These are phyloP conservation scores for Saccharomycopsis olivae DNA, from an alignment of 805 yeast genomes.

Conservation along the genomic window DNA sequence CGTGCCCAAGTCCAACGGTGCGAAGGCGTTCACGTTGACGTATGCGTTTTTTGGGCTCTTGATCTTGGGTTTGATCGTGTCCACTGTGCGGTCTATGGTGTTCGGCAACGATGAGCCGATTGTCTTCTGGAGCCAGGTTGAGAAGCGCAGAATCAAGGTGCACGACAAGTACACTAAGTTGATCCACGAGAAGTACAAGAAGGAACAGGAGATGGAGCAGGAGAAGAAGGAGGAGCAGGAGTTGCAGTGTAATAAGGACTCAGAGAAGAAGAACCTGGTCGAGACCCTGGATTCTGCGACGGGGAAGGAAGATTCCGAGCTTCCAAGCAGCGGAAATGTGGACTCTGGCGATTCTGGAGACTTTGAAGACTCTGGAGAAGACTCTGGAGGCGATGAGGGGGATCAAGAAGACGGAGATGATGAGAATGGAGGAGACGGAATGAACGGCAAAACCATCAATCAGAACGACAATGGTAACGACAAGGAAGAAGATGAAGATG, in stretches of 20 bases:
- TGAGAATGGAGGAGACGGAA: neutral
- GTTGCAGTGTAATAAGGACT: no score
- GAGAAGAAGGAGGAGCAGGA: neutral
- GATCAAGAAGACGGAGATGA: slow-evolving; percentile 2
- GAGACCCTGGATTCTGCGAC: no score
- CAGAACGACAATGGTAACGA: neutral
- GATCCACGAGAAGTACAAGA: slow-evolving; percentile 4
- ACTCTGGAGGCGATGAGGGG: slow-evolving; percentile 1
- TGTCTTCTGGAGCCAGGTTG: slow-evolving; percentile 55
- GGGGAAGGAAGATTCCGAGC: neutral
- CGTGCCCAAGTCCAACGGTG: slow-evolving; percentile 40
- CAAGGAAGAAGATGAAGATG: neutral
- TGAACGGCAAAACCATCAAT: neutral
- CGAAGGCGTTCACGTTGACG: slow-evolving; percentile 47
- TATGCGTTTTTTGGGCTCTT: slow-evolving; percentile 65
- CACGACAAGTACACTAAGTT: slow-evolving; percentile 20
- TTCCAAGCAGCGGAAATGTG: neutral
- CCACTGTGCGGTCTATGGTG: slow-evolving; percentile 58
- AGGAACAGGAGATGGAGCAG: neutral
- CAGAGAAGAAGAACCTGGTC: neutral
- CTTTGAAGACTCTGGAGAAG: neutral
- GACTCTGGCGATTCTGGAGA: neutral
- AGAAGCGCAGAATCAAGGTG: slow-evolving; percentile 32
- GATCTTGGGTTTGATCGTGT: slow-evolving; percentile 61
- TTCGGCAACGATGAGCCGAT: slow-evolving; percentile 52